These are phyloP conservation scores for Leucosporidium yakuticum DNA, from an alignment of 768 basidiomycete genomes.

Conservation along the genomic window DNA sequence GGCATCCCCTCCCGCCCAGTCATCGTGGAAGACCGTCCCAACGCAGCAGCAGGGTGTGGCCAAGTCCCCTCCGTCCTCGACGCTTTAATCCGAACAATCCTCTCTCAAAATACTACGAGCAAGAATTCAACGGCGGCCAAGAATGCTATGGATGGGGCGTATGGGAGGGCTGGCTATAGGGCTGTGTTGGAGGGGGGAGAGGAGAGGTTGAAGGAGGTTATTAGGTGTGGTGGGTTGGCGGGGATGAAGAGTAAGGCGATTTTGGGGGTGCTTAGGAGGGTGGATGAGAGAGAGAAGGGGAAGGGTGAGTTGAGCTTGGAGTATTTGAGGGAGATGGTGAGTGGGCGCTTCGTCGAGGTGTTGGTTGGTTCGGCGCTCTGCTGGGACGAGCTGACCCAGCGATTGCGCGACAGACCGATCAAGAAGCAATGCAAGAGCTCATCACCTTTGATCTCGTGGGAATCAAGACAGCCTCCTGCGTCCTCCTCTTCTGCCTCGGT, in stretches of 20 bases:
- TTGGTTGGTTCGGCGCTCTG: too few relatives aligned
- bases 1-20: conserved; percentile 30
- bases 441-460: conserved; percentile 36
- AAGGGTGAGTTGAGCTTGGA: conserved; percentile 29
- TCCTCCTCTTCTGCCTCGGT: conserved; percentile 37
- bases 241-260: conserved; percentile 37
- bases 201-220: conserved; percentile 28
- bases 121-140: conserved; percentile 17
- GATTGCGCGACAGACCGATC: conserved; percentile 17
- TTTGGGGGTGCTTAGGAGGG: conserved; percentile 21
- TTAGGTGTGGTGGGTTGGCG: conserved; percentile 36
- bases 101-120: conserved; percentile 9
- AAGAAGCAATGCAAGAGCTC: conserved; percentile 36
- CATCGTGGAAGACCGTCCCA: conserved; percentile 24
- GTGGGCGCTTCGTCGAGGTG: background rate
- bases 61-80: conserved; percentile 34
- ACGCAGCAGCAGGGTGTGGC: conserved; percentile 34
- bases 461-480: conserved; percentile 35
- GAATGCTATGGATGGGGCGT: conserved; percentile 30
- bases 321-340: conserved; percentile 22
- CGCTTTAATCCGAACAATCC: conserved; percentile 26
- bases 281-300: conserved; percentile 18
- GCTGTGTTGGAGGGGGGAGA: conserved; percentile 27
- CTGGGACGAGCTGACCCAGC: too few relatives aligned
- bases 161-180: conserved; percentile 32